These are phyloP conservation scores for Agapanthus africanus DNA, from an alignment of 106 monocot genomes.

Conservation along the genomic window DNA sequence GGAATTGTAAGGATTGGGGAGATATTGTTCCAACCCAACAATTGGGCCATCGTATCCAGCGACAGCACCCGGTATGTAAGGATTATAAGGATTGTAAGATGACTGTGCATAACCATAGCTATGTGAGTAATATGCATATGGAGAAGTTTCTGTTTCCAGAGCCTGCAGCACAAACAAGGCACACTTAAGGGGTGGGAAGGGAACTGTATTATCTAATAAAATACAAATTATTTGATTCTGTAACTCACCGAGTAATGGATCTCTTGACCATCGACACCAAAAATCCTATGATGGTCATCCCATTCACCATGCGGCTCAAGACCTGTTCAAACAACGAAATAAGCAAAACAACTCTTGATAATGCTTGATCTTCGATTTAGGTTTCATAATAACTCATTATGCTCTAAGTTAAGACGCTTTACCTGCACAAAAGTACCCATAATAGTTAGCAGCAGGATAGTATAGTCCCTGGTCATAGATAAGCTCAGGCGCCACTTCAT, in stretches of 20 bases:
- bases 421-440: too few relatives aligned
- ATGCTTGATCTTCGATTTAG: too few relatives aligned
- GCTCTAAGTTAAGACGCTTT: too few relatives aligned
- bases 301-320: conserved; percentile 53
- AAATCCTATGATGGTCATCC: conserved; percentile 23
- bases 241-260: conserved; percentile 26
- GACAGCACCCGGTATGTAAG: conserved; percentile 58
- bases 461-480: conserved; percentile 49
- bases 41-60: conserved; percentile 28
- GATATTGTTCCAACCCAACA: conserved; percentile 44
- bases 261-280: conserved; percentile 62
- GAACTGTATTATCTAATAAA: too few relatives aligned
- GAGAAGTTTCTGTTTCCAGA: conserved; percentile 39
- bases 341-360: too few relatives aligned
- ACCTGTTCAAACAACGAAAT: too few relatives aligned
- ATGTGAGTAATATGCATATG: conserved; percentile 66
- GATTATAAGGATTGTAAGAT: conserved; percentile 47
- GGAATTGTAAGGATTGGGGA: too few relatives aligned
- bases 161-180: too few relatives aligned
- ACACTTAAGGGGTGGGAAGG: too few relatives aligned
- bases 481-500: conserved; percentile 35
- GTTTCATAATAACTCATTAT: too few relatives aligned
- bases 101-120: conserved; percentile 57
- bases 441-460: conserved; percentile 58
- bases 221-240: not conserved